Conservation (phyloP, 129 eudicot species). For the Kitagawia praeruptora region DNA sequence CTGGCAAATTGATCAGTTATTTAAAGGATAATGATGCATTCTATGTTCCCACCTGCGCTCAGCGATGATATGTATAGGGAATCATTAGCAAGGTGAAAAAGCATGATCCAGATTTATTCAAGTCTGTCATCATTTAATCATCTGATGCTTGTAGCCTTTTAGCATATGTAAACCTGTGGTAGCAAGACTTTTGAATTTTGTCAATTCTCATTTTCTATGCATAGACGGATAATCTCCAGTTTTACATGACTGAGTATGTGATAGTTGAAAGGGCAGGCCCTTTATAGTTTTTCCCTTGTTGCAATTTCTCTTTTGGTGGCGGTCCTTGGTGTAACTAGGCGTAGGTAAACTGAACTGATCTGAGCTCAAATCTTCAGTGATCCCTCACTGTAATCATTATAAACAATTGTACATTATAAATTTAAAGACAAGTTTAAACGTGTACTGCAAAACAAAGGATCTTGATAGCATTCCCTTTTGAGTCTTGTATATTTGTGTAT, state of each 20-base stretch:
- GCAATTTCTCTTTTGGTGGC: slow-evolving; percentile 2
- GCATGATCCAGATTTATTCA: background rate
- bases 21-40: background rate
- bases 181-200: slow-evolving; percentile 4
- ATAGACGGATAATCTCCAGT: background rate
- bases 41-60: background rate
- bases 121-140: background rate
- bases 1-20: background rate
- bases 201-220: background rate
- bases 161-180: slow-evolving; percentile 18
- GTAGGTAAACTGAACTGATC: slow-evolving; percentile 9
- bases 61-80: slow-evolving; percentile 57
- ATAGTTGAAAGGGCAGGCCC: slow-evolving; percentile 16
- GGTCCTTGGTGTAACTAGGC: slow-evolving; percentile 11
- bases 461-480: background rate
- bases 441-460: background rate
- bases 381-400: slow-evolving; percentile 6
- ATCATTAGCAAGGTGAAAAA: slow-evolving; percentile 29
- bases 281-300: slow-evolving; percentile 4
- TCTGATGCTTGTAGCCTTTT: slow-evolving; percentile 9
- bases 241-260: slow-evolving; percentile 10
- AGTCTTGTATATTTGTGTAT: background rate
- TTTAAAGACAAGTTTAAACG: background rate
- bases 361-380: slow-evolving; percentile 3
- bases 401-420: slow-evolving; percentile 11